phyloP scores from a whole-genome alignment of 1,284 basidiomycete genomes.

The Flammula alnicola region DNA sequence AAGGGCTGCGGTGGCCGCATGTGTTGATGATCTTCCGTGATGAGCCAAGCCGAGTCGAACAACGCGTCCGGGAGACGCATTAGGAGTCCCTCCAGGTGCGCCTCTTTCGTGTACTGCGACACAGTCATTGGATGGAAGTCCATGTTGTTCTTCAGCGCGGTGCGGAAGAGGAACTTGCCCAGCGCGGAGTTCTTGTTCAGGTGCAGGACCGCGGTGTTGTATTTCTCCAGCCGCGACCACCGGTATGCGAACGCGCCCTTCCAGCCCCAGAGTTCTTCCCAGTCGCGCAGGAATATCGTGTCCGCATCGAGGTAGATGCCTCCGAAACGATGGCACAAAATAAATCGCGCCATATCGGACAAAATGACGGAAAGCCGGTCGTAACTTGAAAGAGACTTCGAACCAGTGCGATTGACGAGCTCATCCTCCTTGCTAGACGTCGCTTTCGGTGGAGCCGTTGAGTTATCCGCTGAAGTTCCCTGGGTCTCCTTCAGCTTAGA shows the following conservation, averaged over 20 bases:
- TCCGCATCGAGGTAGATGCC: constrained; percentile 90
- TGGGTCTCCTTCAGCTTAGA: constrained; percentile 38
- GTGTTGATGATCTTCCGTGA: constrained; percentile 81
- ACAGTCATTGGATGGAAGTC: constrained; percentile 92
- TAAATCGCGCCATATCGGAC: constrained; percentile 88
- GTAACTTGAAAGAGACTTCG: constrained; percentile 74
- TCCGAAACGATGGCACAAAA: constrained; percentile 84
- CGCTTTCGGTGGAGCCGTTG: constrained; percentile 19
- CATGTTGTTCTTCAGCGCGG: constrained; percentile 82
- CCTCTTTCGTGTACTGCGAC: constrained; percentile 79
- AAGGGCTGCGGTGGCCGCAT: constrained; percentile 86
- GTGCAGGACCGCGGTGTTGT: constrained; percentile 87
- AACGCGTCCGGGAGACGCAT: constrained; percentile 83
- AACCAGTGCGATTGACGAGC: constrained; percentile 76
- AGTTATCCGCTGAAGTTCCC: constrained; percentile 13
- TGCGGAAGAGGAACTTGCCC: constrained; percentile 82
- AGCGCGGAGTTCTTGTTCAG: constrained; percentile 84
- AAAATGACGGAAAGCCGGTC: constrained; percentile 83
- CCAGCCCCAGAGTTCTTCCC: constrained; percentile 91
- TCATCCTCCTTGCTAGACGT: constrained; percentile 46
- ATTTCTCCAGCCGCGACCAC: constrained; percentile 81
- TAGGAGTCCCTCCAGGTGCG: constrained; percentile 72
- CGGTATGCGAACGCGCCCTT: constrained; percentile 87
- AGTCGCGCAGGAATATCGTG: constrained; percentile 86
- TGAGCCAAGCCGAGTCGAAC: constrained; percentile 88